phyloP scores from a whole-genome alignment of 345 rosid species.

The thale cress (Arabidopsis thaliana) region DNA sequence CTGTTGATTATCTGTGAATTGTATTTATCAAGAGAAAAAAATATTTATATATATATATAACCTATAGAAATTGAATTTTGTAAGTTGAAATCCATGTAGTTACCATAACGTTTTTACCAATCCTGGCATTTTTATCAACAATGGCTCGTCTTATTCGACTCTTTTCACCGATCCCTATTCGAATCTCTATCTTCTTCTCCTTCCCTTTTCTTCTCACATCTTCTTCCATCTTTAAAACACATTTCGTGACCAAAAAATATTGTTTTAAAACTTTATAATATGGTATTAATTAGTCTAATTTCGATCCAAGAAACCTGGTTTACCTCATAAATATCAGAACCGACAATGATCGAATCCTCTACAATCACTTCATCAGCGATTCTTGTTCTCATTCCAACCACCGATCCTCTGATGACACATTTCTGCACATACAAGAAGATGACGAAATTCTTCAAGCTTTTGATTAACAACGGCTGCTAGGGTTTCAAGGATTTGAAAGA shows the following conservation, averaged over 20 bases:
- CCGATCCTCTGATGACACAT: slow-evolving; percentile 75
- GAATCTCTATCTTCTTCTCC: slow-evolving; percentile 45
- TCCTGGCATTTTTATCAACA: slow-evolving; percentile 81
- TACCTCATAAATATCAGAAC: slow-evolving; percentile 80
- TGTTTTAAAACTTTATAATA: background rate
- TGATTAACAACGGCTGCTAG: slow-evolving; percentile 20
- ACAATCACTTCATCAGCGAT: slow-evolving; percentile 60
- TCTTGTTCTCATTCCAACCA: slow-evolving; percentile 81
- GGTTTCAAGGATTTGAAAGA: slow-evolving; percentile 18
- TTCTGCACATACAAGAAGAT: slow-evolving; percentile 47
- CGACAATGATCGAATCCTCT: slow-evolving; percentile 81
- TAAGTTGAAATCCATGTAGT: background rate
- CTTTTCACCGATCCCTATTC: slow-evolving; percentile 70
- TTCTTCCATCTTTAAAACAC: slow-evolving; percentile 38
- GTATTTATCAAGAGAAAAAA: background rate
- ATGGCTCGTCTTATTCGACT: slow-evolving; percentile 65
- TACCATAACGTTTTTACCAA: slow-evolving; percentile 69
- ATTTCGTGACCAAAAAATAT: background rate
- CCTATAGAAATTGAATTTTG: background rate
- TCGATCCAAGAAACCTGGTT: slow-evolving; percentile 24
- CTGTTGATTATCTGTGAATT: slow-evolving; percentile 65
- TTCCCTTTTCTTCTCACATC: slow-evolving; percentile 31
- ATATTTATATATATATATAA: background rate
- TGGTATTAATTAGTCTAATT: background rate
- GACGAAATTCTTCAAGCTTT: slow-evolving; percentile 7